Conservation (phyloP, 208 protist genomes). For the Crithidia expoeki region DNA sequence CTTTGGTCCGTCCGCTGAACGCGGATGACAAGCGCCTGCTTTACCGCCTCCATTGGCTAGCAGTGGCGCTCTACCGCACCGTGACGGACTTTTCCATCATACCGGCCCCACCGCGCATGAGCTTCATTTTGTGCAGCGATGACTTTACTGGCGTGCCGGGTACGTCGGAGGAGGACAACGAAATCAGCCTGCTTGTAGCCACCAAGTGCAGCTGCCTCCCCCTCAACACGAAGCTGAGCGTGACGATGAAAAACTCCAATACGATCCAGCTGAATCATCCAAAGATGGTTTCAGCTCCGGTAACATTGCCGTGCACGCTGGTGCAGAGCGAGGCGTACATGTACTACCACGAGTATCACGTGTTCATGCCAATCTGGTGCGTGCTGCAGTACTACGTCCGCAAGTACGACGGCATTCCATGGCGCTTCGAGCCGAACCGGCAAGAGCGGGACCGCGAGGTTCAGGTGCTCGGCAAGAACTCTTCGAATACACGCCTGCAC, state of each 20-base stretch:
- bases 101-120: constrained; percentile 47
- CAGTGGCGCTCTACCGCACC: constrained; percentile 40
- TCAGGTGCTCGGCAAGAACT: constrained; percentile 28
- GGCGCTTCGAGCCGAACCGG: constrained; percentile 49
- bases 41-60: constrained; percentile 55
- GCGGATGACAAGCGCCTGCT: constrained; percentile 47
- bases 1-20: constrained; percentile 38
- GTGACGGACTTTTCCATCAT: constrained; percentile 50
- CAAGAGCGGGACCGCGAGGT: constrained; percentile 32
- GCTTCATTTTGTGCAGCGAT: constrained; percentile 46
- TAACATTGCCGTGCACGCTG: constrained; percentile 35
- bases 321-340: constrained; percentile 48
- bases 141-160: constrained; percentile 12
- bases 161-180: constrained; percentile 42
- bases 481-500: background rate
- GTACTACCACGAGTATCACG: constrained; percentile 33
- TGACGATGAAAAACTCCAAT: constrained; percentile 34
- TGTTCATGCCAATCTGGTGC: constrained; percentile 48
- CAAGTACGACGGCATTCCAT: constrained; percentile 39
- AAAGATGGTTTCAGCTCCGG: constrained; percentile 23
- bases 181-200: constrained; percentile 50
- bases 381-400: constrained; percentile 45
- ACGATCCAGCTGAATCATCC: constrained; percentile 44
- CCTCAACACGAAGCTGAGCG: constrained; percentile 35
- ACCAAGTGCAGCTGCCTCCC: constrained; percentile 69